Evolutionary conservation across 257 asterid species (phyloP).

Genomic region (Leptodermis oblonga): DNA sequence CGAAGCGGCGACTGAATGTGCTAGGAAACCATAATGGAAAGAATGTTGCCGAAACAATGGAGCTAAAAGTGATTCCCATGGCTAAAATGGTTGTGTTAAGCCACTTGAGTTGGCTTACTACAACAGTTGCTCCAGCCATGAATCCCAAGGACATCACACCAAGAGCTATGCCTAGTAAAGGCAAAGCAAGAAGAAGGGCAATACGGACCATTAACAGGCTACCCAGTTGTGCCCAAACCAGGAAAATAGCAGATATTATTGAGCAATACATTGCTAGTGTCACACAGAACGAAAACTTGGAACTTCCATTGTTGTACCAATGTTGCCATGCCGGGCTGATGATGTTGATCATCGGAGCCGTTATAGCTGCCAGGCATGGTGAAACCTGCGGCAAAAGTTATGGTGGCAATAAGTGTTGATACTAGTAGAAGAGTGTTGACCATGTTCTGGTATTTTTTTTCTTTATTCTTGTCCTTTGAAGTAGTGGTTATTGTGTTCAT

Average conservation of each 20-base stretch:
- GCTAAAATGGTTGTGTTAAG: not conserved
- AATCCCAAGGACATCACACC: not conserved
- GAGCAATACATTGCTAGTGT: not conserved
- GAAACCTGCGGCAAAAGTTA: not conserved
- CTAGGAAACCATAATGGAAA: not conserved
- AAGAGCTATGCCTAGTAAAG: not conserved
- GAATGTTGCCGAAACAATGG: not conserved
- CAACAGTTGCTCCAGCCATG: not conserved
- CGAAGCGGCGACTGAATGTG: not conserved
- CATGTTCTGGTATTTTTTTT: not conserved
- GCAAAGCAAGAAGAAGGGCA: not conserved
- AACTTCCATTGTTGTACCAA: not conserved
- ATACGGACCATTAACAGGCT: not conserved
- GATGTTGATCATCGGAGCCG: not conserved
- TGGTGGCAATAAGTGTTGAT: not conserved
- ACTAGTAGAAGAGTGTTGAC: not conserved
- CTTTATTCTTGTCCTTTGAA: not conserved
- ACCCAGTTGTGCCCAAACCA: not conserved
- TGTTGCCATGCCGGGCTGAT: not conserved
- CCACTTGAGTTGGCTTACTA: not conserved
- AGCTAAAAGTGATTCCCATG: not conserved
- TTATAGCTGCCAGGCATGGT: not conserved
- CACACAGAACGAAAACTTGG: not conserved
- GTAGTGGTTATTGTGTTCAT: not conserved
- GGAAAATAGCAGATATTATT: not conserved